Evolutionary conservation across 345 rosid species (phyloP).

Genomic region (Litchi chinensis): DNA sequence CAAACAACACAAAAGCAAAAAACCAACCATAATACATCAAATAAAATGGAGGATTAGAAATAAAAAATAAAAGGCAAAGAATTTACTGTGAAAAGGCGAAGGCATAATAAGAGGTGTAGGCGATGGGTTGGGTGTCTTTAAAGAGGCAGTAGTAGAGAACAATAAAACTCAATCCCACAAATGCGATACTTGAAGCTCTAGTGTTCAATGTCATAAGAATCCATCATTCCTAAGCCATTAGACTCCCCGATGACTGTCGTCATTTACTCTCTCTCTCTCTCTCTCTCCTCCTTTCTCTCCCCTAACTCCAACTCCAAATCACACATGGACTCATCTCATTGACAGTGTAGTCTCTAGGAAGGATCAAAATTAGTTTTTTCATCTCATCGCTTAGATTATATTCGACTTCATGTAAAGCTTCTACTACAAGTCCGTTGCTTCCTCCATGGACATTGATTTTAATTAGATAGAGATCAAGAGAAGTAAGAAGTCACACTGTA

Average conservation of each 20-base stretch:
- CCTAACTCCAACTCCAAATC: no score
- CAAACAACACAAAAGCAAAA: no score
- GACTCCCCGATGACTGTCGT: slow-evolving; percentile 41
- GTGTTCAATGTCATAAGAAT: slow-evolving; percentile 59
- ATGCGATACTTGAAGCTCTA: slow-evolving; percentile 77
- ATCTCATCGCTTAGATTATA: not conserved
- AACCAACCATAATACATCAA: no score
- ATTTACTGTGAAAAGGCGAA: no score
- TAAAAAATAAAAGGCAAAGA: no score
- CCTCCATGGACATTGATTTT: not conserved
- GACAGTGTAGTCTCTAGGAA: not conserved
- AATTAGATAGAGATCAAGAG: not conserved
- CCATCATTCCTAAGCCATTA: slow-evolving; percentile 53
- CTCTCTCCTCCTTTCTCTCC: no score
- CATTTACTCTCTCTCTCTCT: slow-evolving; percentile 12
- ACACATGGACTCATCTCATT: no score
- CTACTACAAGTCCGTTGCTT: not conserved
- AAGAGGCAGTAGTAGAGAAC: slow-evolving; percentile 85
- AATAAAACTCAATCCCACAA: slow-evolving; percentile 83
- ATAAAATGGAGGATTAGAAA: no score
- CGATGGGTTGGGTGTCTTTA: slow-evolving; percentile 37
- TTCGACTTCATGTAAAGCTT: not conserved
- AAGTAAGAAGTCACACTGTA: not conserved
- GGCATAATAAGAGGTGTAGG: no score
- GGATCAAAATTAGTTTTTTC: not conserved